Conservation (phyloP, 805 yeast species). For the Millerozyma miso region DNA sequence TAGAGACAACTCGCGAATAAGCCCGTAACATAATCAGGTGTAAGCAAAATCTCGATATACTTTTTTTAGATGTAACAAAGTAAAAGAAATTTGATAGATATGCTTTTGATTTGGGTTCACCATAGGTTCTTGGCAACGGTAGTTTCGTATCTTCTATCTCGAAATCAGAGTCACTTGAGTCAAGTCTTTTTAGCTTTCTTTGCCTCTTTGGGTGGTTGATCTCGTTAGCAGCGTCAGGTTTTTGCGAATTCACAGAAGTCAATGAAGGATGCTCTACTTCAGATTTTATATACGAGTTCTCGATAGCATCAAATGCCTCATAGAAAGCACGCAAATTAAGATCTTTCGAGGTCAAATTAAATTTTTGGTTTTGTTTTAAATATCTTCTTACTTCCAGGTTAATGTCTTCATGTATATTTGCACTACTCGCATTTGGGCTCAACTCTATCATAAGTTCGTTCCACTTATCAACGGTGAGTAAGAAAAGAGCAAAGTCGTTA, state of each 20-base stretch:
- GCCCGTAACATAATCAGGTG: slow-evolving; percentile 71
- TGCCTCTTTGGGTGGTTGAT: neutral
- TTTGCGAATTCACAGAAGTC: neutral
- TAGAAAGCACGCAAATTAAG: neutral
- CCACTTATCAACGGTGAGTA: slow-evolving; percentile 39
- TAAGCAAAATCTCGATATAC: slow-evolving; percentile 36
- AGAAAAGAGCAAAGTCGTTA: slow-evolving; percentile 31
- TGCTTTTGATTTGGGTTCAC: neutral
- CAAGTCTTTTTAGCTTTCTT: neutral
- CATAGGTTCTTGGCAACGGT: neutral
- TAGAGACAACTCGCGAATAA: slow-evolving; percentile 76
- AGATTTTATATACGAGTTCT: neutral
- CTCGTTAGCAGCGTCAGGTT: neutral
- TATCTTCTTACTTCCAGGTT: slow-evolving; percentile 21
- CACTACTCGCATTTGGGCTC: slow-evolving; percentile 22
- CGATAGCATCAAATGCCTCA: slow-evolving; percentile 1
- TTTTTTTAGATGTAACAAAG: slow-evolving; percentile 15
- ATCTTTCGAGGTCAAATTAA: slow-evolving; percentile 10
- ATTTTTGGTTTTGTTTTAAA: slow-evolving; percentile 1
- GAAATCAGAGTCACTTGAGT: neutral
- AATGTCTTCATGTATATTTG: slow-evolving; percentile 14
- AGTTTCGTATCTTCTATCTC: neutral
- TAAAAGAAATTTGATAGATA: slow-evolving; percentile 14
- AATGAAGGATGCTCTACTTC: neutral
- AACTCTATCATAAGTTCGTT: slow-evolving; percentile 34